Conservation (phyloP, 2,329 filamentous ascomycete genomes). For the Colletotrichum destructivum region DNA sequence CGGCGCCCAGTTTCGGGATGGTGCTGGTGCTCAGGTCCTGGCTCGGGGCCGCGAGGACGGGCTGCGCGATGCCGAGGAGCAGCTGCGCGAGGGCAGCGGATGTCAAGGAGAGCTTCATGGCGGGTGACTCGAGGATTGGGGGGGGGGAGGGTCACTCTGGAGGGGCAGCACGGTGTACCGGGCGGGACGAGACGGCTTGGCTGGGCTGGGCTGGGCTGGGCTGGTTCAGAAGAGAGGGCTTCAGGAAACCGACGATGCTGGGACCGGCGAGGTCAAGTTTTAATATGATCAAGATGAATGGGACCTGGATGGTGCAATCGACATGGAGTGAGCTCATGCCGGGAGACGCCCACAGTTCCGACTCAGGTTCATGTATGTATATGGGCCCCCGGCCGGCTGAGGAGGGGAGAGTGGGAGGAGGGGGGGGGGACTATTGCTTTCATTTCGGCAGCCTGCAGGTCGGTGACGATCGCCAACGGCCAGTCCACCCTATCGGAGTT, state of each 20-base stretch:
- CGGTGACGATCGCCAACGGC: constrained; percentile 12
- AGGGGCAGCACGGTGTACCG: not conserved
- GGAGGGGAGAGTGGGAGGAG: not conserved
- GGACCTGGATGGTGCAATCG: constrained; percentile 5
- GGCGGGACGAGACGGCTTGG: too few species aligned
- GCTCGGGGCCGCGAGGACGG: constrained; percentile 28
- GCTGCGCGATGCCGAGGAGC: constrained; percentile 28
- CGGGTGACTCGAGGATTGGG: not conserved
- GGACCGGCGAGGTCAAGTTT: not conserved
- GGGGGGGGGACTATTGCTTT: not conserved
- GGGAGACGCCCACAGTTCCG: constrained; percentile 4
- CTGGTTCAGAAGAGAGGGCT: not conserved
- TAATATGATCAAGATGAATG: constrained; percentile 9
- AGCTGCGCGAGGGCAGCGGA: constrained; percentile 38
- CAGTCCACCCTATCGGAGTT: not conserved
- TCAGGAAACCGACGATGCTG: not conserved
- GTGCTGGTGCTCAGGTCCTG: not conserved
- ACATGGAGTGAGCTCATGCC: not conserved
- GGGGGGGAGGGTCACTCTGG: not conserved
- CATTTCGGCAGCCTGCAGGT: constrained; percentile 22
- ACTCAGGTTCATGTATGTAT: not conserved
- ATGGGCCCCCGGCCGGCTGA: not conserved
- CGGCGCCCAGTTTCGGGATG: constrained; percentile 64
- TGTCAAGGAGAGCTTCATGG: constrained; percentile 37
- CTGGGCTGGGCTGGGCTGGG: not conserved